These are phyloP conservation scores for Collybia mongolica DNA, from an alignment of 768 basidiomycete genomes.

Conservation along the genomic window DNA sequence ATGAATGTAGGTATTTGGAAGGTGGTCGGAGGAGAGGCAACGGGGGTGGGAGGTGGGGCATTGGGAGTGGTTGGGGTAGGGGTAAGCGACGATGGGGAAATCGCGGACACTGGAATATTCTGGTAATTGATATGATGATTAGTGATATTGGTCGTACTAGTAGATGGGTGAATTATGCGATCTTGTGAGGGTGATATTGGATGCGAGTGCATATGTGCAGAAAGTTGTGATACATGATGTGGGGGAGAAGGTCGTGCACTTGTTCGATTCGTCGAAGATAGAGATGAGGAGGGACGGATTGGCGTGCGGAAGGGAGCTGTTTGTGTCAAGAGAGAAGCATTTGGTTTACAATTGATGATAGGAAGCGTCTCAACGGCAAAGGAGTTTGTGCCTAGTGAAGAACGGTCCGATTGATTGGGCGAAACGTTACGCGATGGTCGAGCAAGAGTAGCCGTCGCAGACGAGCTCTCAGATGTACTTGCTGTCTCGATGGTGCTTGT, in stretches of 20 bases:
- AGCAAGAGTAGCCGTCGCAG: slow-evolving; percentile 36
- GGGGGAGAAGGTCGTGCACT: slow-evolving; percentile 34
- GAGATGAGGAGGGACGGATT: slow-evolving; percentile 10
- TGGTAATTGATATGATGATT: slow-evolving; percentile 15
- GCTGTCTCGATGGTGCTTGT: slow-evolving; percentile 17
- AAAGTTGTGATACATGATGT: slow-evolving; percentile 38
- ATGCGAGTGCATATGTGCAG: slow-evolving; percentile 36
- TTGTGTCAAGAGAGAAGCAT: slow-evolving; percentile 59
- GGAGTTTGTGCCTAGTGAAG: slow-evolving; percentile 15
- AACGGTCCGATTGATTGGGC: slow-evolving; percentile 21
- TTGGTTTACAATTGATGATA: slow-evolving; percentile 7
- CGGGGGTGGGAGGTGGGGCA: slow-evolving; percentile 37
- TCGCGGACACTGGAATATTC: slow-evolving; percentile 3
- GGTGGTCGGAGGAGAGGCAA: slow-evolving; percentile 24
- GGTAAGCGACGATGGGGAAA: slow-evolving; percentile 22
- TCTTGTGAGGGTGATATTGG: slow-evolving; percentile 26
- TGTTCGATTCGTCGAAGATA: slow-evolving; percentile 23
- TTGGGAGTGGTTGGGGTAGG: slow-evolving; percentile 24
- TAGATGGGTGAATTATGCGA: slow-evolving; percentile 1
- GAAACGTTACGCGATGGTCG: slow-evolving; percentile 41
- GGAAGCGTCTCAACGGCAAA: slow-evolving; percentile 14
- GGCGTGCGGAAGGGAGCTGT: slow-evolving; percentile 48
- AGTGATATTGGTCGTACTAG: slow-evolving; percentile 6
- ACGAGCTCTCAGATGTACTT: slow-evolving; percentile 36
- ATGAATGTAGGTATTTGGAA: slow-evolving; percentile 15